Percentiles rank a stretch among this genome's conserved stretches.
These are phyloP conservation scores for Grigorovia transvaalensis DNA, from an alignment of 805 yeast genomes.

Conservation along the genomic window DNA sequence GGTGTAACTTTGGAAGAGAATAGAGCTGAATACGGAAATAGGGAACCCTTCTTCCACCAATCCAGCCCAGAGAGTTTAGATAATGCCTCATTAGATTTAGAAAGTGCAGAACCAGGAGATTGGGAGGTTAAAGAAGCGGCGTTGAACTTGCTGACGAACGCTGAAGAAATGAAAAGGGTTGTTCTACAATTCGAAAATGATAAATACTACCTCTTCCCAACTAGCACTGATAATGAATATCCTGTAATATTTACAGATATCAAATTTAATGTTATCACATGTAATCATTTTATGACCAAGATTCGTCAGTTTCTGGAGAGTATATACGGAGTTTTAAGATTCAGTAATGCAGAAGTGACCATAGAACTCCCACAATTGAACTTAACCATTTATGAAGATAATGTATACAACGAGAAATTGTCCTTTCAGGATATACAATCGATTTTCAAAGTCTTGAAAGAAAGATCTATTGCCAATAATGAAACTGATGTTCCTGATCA, in stretches of 20 bases:
- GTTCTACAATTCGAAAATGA: slow-evolving; percentile 14
- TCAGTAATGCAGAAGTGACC: slow-evolving; percentile 22
- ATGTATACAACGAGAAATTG: slow-evolving; percentile 24
- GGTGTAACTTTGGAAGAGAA: neutral
- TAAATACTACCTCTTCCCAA: slow-evolving; percentile 14
- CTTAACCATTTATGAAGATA: slow-evolving; percentile 26
- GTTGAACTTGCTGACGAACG: slow-evolving; percentile 10
- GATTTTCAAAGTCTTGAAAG: slow-evolving; percentile 21
- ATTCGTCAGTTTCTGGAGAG: slow-evolving; percentile 20
- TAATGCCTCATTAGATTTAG: neutral
- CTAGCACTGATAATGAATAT: slow-evolving; percentile 3
- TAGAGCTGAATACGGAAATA: slow-evolving; percentile 1
- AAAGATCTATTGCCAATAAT: slow-evolving; percentile 15
- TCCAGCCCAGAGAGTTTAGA: slow-evolving; percentile 7
- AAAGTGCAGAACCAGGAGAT: slow-evolving; percentile 4
- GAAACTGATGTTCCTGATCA: slow-evolving; percentile 16
- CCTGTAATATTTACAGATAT: slow-evolving; percentile 16
- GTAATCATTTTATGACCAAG: slow-evolving; percentile 14
- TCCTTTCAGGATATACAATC: slow-evolving; percentile 25
- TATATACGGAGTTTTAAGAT: slow-evolving; percentile 14
- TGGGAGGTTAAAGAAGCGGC: slow-evolving; percentile 15
- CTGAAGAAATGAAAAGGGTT: slow-evolving; percentile 10
- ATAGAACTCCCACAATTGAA: slow-evolving; percentile 23
- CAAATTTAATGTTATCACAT: slow-evolving; percentile 9
- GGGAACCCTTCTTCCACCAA: slow-evolving; percentile 7